phyloP scores from a whole-genome alignment of 225 moss, liverwort and hornwort genomes.

The Antitrichia curtipendula region DNA sequence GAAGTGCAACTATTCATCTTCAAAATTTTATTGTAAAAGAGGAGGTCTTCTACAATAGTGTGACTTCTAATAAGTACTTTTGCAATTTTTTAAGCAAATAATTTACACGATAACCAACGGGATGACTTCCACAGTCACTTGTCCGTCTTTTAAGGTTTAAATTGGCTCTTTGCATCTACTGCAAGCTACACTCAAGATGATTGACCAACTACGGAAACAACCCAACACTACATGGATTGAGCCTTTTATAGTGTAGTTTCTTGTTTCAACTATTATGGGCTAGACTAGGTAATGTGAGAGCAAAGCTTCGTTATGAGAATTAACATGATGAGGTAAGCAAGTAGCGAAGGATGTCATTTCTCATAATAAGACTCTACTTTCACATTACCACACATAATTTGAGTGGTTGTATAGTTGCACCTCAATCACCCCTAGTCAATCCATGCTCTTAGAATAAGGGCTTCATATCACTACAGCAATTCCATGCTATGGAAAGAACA shows the following conservation, averaged over 20 bases:
- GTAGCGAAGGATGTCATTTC: neutral
- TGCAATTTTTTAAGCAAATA: no score
- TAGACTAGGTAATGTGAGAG: neutral
- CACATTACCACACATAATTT: no score
- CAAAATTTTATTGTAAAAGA: no score
- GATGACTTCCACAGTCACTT: no score
- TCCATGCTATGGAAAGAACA: neutral
- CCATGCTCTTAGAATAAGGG: accelerated
- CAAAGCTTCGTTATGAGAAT: neutral
- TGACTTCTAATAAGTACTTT: no score
- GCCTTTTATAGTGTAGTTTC: no score
- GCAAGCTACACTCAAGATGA: no score
- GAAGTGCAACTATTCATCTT: no score
- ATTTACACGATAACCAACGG: no score
- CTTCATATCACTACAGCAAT: accelerated
- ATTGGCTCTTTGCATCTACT: no score
- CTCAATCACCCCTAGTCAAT: neutral
- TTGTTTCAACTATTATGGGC: neutral
- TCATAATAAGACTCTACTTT: neutral
- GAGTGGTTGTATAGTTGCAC: accelerated
- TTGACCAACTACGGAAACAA: neutral
- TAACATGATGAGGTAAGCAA: neutral
- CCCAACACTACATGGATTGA: neutral
- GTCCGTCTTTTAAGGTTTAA: no score
- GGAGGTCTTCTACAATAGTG: no score